phyloP scores from a whole-genome alignment of 495 filamentous ascomycete species.

The Tetracladium marchalianum region DNA sequence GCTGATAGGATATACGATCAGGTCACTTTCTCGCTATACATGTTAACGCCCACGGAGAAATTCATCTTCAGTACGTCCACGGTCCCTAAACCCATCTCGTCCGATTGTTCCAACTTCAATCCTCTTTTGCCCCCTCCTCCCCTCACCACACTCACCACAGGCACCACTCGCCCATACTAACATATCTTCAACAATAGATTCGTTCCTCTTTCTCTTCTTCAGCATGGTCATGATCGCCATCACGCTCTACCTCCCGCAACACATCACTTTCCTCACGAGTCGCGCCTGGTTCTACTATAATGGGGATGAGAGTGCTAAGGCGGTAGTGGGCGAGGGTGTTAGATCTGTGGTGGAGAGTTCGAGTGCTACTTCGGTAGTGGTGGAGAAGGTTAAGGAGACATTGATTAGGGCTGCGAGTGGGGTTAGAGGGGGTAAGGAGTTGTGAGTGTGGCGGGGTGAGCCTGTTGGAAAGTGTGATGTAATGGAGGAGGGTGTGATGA shows the following conservation, averaged over 20 bases:
- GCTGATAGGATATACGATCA: not conserved
- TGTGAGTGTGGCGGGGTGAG: slow-evolving; percentile 1
- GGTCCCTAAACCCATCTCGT: no score
- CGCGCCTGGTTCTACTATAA: slow-evolving; percentile 92
- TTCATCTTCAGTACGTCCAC: slow-evolving; percentile 59
- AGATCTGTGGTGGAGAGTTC: slow-evolving; percentile 24
- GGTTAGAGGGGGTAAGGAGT: slow-evolving; percentile 4
- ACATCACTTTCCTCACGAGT: slow-evolving; percentile 64
- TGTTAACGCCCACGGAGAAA: slow-evolving; percentile 76
- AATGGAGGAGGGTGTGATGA: not conserved
- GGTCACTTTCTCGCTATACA: slow-evolving; percentile 76
- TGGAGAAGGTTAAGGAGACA: slow-evolving; percentile 22
- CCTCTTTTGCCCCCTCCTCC: not conserved
- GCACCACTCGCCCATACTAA: not conserved
- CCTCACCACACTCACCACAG: not conserved
- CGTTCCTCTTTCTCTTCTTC: slow-evolving; percentile 77
- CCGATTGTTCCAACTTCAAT: not conserved
- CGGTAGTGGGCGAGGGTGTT: slow-evolving; percentile 25
- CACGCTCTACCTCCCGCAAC: slow-evolving; percentile 86
- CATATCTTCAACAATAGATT: slow-evolving; percentile 52
- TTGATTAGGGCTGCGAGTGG: slow-evolving; percentile 20
- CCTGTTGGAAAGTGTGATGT: not conserved
- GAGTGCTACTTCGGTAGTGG: slow-evolving; percentile 10
- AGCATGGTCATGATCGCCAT: slow-evolving; percentile 76
- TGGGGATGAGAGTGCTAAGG: slow-evolving; percentile 51